Conservation (phyloP, 2,329 filamentous ascomycete genomes). For the Nemania sp. region DNA sequence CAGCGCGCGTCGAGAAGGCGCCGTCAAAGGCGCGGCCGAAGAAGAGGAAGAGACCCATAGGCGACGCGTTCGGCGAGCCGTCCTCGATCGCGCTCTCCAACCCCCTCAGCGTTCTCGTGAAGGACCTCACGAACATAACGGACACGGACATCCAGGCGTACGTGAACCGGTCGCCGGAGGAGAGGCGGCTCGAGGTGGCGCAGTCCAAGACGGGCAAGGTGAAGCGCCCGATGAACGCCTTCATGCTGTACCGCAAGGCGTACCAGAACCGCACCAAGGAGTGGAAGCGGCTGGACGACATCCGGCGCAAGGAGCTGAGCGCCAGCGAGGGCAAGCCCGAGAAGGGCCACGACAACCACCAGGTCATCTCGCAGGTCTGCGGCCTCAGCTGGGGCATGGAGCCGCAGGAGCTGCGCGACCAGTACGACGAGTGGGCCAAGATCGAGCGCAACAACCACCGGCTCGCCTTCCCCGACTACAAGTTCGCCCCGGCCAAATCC, state of each 20-base stretch:
- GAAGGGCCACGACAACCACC: constrained; percentile 74
- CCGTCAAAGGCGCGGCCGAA: constrained; percentile 47
- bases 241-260: constrained; percentile 95
- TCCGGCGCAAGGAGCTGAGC: constrained; percentile 23
- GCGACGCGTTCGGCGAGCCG: constrained; percentile 44
- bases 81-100: constrained; percentile 59
- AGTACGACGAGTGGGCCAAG: constrained; percentile 79
- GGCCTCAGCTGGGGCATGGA: constrained; percentile 87
- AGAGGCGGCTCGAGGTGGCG: constrained; percentile 69
- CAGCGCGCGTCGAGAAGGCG: constrained; percentile 42
- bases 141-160: constrained; percentile 80
- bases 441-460: constrained; percentile 85
- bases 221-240: constrained; percentile 94
- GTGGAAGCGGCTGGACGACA: constrained; percentile 65
- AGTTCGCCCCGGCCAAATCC: constrained; percentile 84
- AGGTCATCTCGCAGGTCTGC: constrained; percentile 86
- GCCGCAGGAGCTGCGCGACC: constrained; percentile 68
- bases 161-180: constrained; percentile 72
- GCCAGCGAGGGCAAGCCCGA: constrained; percentile 24
- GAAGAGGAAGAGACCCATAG: constrained; percentile 47
- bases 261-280: constrained; percentile 86
- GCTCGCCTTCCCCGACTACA: constrained; percentile 86
- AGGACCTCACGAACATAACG: constrained; percentile 62
- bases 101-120: constrained; percentile 73
- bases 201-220: constrained; percentile 74